phyloP scores from a whole-genome alignment of 208 protist species.

The Blechomonas ayalai region DNA sequence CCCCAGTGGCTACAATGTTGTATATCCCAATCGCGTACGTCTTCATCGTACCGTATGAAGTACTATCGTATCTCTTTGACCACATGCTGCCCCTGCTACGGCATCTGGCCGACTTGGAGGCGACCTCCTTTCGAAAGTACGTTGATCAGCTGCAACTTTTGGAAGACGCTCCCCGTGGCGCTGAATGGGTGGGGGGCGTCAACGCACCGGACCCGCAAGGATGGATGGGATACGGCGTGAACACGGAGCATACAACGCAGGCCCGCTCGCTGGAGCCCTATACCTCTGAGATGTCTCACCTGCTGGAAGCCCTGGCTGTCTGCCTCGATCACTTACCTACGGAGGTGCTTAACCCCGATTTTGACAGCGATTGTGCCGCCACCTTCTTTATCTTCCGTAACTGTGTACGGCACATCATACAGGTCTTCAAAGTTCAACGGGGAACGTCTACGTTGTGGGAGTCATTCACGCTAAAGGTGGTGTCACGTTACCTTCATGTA shows the following conservation, averaged over 20 bases:
- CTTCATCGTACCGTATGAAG: slow-evolving; percentile 73
- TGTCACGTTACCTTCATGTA: slow-evolving; percentile 64
- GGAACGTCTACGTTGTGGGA: slow-evolving; percentile 42
- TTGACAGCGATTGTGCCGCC: slow-evolving; percentile 69
- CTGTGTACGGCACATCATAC: slow-evolving; percentile 59
- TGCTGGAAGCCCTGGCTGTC: slow-evolving; percentile 53
- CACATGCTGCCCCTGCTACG: slow-evolving; percentile 69
- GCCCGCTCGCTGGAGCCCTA: slow-evolving; percentile 29
- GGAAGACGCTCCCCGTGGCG: slow-evolving; percentile 7
- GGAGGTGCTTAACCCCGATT: slow-evolving; percentile 68
- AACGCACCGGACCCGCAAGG: not conserved
- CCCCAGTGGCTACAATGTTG: slow-evolving; percentile 35
- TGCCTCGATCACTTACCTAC: slow-evolving; percentile 72
- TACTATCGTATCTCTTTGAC: slow-evolving; percentile 78
- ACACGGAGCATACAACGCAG: slow-evolving; percentile 2
- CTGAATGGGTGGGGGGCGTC: not conserved
- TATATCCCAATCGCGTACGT: slow-evolving; percentile 46
- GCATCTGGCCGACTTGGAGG: slow-evolving; percentile 64
- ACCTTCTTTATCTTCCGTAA: slow-evolving; percentile 87
- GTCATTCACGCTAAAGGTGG: slow-evolving; percentile 65
- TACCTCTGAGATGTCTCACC: slow-evolving; percentile 69
- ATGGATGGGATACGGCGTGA: not conserved
- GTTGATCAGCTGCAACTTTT: slow-evolving; percentile 44
- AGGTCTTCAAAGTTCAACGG: slow-evolving; percentile 65
- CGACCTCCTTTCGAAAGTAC: slow-evolving; percentile 51